These are phyloP conservation scores for Kondoa subrosea DNA, from an alignment of 768 basidiomycete species.

Conservation along the genomic window DNA sequence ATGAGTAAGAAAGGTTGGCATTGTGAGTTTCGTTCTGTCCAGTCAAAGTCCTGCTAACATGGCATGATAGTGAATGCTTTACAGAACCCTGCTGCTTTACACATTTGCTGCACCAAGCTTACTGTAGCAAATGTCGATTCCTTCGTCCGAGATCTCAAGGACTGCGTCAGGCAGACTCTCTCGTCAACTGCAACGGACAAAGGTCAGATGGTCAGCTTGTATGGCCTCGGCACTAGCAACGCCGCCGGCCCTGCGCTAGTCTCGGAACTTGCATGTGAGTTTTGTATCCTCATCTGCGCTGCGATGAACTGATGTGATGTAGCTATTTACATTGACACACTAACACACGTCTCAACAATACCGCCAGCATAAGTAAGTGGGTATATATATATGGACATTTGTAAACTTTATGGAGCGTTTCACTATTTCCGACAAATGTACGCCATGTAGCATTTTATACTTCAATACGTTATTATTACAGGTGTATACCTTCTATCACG, in stretches of 20 bases:
- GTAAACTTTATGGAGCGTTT: too few relatives aligned
- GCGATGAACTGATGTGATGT: neutral
- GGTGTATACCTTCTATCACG: too few relatives aligned
- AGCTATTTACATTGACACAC: neutral
- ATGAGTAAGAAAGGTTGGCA: conserved; percentile 84
- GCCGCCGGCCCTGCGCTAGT: conserved; percentile 15
- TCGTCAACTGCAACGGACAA: conserved; percentile 43
- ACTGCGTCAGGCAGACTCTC: conserved; percentile 56
- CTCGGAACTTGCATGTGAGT: conserved; percentile 14
- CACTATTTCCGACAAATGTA: too few relatives aligned
- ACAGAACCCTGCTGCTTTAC: conserved; percentile 59
- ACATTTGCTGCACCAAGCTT: conserved; percentile 78
- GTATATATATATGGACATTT: too few relatives aligned
- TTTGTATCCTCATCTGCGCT: conserved; percentile 1
- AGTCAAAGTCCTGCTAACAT: too few relatives aligned
- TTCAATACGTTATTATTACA: too few relatives aligned
- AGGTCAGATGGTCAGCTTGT: conserved; percentile 79
- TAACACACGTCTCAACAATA: neutral
- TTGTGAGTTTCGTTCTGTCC: conserved; percentile 20
- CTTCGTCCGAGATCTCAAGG: conserved; percentile 69
- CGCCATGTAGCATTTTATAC: too few relatives aligned
- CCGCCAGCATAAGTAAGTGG: neutral
- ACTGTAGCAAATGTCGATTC: conserved; percentile 60
- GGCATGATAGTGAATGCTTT: conserved; percentile 63
- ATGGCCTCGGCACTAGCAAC: conserved; percentile 16